Evolutionary conservation across 2,329 filamentous ascomycete genomes (phyloP).

Genomic region (Cytospora piceicola): DNA sequence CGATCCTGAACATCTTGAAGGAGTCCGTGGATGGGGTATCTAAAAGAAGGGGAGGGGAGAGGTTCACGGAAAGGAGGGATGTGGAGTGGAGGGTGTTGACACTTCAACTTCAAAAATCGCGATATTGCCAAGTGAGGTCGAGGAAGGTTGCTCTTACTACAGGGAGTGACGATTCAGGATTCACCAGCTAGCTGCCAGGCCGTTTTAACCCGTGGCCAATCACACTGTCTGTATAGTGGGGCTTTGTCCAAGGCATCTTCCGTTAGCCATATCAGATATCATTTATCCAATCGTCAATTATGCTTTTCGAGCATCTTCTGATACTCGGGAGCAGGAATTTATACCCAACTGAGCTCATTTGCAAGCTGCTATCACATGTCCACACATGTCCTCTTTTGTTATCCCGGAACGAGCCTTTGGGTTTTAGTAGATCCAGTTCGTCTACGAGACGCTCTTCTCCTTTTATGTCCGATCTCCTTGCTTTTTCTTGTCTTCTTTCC

Average conservation of each 20-base stretch:
- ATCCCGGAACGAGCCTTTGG: too few species aligned
- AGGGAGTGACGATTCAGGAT: constrained; percentile 26
- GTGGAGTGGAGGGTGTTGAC: constrained; percentile 29
- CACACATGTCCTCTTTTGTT: too few species aligned
- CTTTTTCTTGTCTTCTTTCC: too few species aligned
- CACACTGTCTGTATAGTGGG: not conserved
- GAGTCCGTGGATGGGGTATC: constrained; percentile 30
- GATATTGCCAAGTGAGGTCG: constrained; percentile 19
- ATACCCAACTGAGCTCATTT: too few species aligned
- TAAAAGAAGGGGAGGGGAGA: constrained; percentile 6
- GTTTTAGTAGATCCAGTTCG: too few species aligned
- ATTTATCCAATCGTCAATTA: not conserved
- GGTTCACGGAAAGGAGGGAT: constrained; percentile 22
- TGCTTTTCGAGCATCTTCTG: too few species aligned
- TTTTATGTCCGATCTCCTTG: too few species aligned
- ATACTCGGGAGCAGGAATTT: too few species aligned
- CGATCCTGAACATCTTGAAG: constrained; percentile 81
- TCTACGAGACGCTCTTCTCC: too few species aligned
- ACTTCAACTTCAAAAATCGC: constrained; percentile 24
- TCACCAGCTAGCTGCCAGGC: constrained; percentile 20
- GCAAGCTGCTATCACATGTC: too few species aligned
- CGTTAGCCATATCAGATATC: not conserved
- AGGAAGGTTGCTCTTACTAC: constrained; percentile 12
- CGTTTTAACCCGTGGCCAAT: constrained; percentile 23
- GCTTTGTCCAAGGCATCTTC: not conserved